Percentiles rank a stretch among this genome's conserved stretches.
phyloP scores from a whole-genome alignment of 2,329 filamentous ascomycete genomes.

The Teratosphaeria gauchensis region DNA sequence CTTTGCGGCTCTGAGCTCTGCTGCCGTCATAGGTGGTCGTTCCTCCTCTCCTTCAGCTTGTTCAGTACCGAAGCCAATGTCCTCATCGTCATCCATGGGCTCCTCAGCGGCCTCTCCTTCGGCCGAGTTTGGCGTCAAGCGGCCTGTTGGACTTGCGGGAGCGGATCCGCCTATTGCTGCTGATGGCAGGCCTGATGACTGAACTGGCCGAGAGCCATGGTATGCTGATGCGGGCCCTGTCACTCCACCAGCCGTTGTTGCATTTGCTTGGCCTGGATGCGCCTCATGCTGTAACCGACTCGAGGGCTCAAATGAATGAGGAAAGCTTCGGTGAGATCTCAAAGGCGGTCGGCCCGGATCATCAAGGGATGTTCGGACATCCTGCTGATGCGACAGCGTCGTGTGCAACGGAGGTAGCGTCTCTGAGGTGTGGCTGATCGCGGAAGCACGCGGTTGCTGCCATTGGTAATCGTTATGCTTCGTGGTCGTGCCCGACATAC shows the following conservation, averaged over 20 bases:
- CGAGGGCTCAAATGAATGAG: slow-evolving; percentile 30
- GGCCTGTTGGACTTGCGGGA: slow-evolving; percentile 37
- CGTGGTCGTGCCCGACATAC: slow-evolving; percentile 39
- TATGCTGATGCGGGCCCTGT: slow-evolving; percentile 10
- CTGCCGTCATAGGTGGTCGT: slow-evolving; percentile 32
- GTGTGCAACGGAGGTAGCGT: neutral
- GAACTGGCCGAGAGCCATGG: slow-evolving; percentile 7
- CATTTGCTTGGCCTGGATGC: slow-evolving; percentile 2
- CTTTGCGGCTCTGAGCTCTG: slow-evolving; percentile 40
- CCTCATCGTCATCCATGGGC: slow-evolving; percentile 28
- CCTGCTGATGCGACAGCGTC: neutral
- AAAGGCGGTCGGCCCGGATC: slow-evolving; percentile 24
- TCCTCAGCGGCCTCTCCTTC: slow-evolving; percentile 32
- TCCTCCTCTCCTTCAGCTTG: slow-evolving; percentile 21
- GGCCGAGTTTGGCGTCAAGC: slow-evolving; percentile 36
- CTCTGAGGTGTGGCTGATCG: neutral
- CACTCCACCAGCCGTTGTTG: neutral
- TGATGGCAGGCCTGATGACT: slow-evolving; percentile 6
- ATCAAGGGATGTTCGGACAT: neutral
- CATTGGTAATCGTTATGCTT: slow-evolving; percentile 35
- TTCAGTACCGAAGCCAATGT: slow-evolving; percentile 25
- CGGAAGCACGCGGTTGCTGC: slow-evolving; percentile 25
- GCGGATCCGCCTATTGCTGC: slow-evolving; percentile 33
- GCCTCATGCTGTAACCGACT: slow-evolving; percentile 9
- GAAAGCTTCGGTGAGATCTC: slow-evolving; percentile 36